Base-by-base conservation (phyloP, 805 yeast genomes). In the Hanseniaspora occidentalis region DNA sequence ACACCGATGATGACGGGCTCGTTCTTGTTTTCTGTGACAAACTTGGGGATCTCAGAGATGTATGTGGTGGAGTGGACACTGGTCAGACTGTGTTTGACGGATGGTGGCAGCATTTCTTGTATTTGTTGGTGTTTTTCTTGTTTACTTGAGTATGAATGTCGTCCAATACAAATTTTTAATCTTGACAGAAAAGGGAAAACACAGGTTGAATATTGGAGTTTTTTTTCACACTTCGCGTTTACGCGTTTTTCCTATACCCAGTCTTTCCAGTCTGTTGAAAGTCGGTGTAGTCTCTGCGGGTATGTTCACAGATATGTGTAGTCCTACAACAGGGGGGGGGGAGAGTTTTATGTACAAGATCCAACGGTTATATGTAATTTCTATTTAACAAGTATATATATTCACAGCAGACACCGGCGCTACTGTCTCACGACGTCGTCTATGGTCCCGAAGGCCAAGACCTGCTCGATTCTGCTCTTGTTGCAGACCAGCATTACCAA, bases 401-500 rank as follows among this genome's bases (percentile, higher is more conserved):
- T 21, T 17, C 20, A 33, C 26, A 24, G 10, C 7, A 5, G 24
- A 23, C 8, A n/a, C 16, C 23, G 14, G 4, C 11, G 4, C 50
- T 47, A 79, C 50, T 82, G 88, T 49, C 66, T 70, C 23, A 71
- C 57, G 6, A 83, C 92, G 57, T 82, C 88, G 26, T 74, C 71
- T 4, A 85, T 51, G 37, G 72, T 73, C 0, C 95, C 95, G 59
- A 85, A 85, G 0, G 80, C 64, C 25, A 85, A 57, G 1, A 85
- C 94, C 10, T 73, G 73, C 40, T 80, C 89, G 14, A 92, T 86
- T 22, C 95, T 65, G 17, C 63, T 63, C 31, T 70, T 60, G 0
- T 73, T 78, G 3, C 81, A 70, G 24, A 89, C 61, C 16, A 84
- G 58, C 96, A 89, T 85, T 39, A 79, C 77, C 27, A 92, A 58